Percentiles rank a stretch among this genome's conserved stretches.
Evolutionary conservation across 1,284 basidiomycete species (phyloP).

Genomic region (Takashimella koratensis): DNA sequence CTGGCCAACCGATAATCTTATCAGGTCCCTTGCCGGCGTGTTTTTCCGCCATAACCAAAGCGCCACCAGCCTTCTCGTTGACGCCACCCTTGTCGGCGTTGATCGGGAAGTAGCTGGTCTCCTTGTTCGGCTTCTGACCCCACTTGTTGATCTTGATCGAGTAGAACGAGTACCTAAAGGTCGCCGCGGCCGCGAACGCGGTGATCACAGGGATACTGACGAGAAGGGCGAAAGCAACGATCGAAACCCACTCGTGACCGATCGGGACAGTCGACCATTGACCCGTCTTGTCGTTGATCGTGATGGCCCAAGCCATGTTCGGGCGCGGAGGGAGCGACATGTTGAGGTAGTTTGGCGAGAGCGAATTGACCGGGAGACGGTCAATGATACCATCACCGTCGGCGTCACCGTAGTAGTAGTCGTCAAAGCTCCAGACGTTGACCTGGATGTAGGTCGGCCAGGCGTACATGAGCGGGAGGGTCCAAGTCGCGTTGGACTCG

Average conservation of each 20-base stretch:
- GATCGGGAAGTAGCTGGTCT: constrained; percentile 51
- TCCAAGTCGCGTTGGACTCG: constrained; percentile 55
- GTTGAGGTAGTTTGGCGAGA: constrained; percentile 76
- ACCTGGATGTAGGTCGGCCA: constrained; percentile 86
- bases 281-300: constrained; percentile 71
- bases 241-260: constrained; percentile 71
- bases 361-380: constrained; percentile 80
- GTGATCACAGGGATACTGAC: constrained; percentile 78
- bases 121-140: constrained; percentile 63
- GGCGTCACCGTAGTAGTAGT: constrained; percentile 84
- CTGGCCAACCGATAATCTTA: constrained; percentile 86
- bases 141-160: constrained; percentile 89
- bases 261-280: constrained; percentile 74
- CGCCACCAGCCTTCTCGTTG: constrained; percentile 39
- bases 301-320: constrained; percentile 76
- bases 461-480: constrained; percentile 63
- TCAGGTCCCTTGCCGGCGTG: constrained; percentile 52
- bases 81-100: constrained; percentile 27
- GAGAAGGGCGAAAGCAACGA: constrained; percentile 77
- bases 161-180: constrained; percentile 95
- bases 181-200: constrained; percentile 68
- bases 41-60: constrained; percentile 57
- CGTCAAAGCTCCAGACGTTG: constrained; percentile 81
- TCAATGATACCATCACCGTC: constrained; percentile 83
- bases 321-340: constrained; percentile 59